Conservation (phyloP, 2,329 filamentous ascomycete species). For the Fusarium heterosporum region DNA sequence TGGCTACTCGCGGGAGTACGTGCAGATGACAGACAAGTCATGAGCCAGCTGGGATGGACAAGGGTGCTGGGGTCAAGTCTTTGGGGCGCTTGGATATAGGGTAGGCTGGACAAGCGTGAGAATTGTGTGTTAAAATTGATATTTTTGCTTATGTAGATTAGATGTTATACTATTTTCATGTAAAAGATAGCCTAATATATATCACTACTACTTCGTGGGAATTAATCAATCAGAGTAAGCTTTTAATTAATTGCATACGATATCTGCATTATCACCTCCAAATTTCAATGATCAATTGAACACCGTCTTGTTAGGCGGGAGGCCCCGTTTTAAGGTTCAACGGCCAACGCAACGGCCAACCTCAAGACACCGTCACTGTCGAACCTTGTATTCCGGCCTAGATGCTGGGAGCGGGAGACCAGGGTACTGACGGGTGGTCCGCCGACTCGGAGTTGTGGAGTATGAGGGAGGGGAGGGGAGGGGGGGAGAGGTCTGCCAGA, state of each 20-base stretch:
- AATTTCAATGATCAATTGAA: background rate
- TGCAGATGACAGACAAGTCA: slow-evolving; percentile 39
- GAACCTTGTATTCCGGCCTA: slow-evolving; percentile 39
- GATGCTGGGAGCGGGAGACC: slow-evolving; percentile 47
- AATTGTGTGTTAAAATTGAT: background rate
- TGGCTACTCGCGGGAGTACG: slow-evolving; percentile 32
- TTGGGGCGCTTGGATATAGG: slow-evolving; percentile 2
- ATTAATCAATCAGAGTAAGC: background rate
- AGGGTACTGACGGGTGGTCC: slow-evolving; percentile 44
- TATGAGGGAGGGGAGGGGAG: slow-evolving; percentile 29
- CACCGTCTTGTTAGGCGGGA: slow-evolving; percentile 20
- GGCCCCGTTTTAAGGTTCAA: slow-evolving; percentile 33
- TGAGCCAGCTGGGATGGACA: slow-evolving; percentile 7
- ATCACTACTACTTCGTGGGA: too few species aligned
- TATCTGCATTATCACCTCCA: background rate
- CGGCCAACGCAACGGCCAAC: slow-evolving; percentile 44
- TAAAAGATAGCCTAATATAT: too few species aligned
- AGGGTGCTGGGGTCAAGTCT: slow-evolving; percentile 5
- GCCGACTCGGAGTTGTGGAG: slow-evolving; percentile 46
- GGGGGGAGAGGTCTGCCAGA: background rate
- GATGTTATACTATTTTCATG: background rate
- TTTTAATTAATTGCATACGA: background rate
- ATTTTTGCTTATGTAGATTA: background rate
- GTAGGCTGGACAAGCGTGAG: slow-evolving; percentile 3
- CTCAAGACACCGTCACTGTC: slow-evolving; percentile 22